Conservation (phyloP, 192 early-diverging fungal genomes). For the Rhizophagus clarus region DNA sequence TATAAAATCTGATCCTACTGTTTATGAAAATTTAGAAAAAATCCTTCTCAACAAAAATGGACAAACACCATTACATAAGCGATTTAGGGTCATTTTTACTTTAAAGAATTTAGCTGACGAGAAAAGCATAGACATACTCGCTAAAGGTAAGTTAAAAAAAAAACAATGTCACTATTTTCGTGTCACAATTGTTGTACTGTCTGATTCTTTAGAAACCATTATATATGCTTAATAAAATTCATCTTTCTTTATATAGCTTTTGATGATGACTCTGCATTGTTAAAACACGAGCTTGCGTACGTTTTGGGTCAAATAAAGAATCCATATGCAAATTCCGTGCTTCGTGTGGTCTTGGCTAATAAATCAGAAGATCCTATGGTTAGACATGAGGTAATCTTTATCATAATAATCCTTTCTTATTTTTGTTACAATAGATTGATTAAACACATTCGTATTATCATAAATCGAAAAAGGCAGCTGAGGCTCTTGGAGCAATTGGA, state of each 20-base stretch:
- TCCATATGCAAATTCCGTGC: conserved; percentile 68
- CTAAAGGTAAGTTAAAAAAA: conserved; percentile 55
- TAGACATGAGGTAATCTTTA: conserved; percentile 75
- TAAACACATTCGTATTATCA: neutral
- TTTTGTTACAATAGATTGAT: neutral
- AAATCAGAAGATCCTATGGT: conserved; percentile 88
- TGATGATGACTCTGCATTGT: conserved; percentile 79
- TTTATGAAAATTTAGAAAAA: conserved; percentile 64
- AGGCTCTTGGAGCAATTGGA: conserved; percentile 94
- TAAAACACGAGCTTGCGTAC: conserved; percentile 97
- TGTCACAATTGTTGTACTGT: neutral
- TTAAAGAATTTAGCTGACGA: conserved; percentile 81
- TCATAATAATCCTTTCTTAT: neutral
- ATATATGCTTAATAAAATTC: conserved; percentile 6
- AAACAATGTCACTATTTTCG: neutral
- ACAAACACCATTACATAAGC: conserved; percentile 70
- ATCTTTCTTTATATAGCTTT: conserved; percentile 54
- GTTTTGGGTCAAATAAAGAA: conserved; percentile 95
- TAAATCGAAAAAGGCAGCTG: conserved; percentile 67
- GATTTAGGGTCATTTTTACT: conserved; percentile 93
- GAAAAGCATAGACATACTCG: conserved; percentile 80
- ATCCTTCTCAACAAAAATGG: conserved; percentile 65
- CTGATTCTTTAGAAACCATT: too few relatives aligned
- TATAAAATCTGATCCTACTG: conserved; percentile 23
- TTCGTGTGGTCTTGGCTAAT: conserved; percentile 69